Evolutionary conservation across 1,139 yeast species (phyloP), one percentile per base, ranked within the genome.

Genomic region (Debaryomyces psychrophilus): DNA sequence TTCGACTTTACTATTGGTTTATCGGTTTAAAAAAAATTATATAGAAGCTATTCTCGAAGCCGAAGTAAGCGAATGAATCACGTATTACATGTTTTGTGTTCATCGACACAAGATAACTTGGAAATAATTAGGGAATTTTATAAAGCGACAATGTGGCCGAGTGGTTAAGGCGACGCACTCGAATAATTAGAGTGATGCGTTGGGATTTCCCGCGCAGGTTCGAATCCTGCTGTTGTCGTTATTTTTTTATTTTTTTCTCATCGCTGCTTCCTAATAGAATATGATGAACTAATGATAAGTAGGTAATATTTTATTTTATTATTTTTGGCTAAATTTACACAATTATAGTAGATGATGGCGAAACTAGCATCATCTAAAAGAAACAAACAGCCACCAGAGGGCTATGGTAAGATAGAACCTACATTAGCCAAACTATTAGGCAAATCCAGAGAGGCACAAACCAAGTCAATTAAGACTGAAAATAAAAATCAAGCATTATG

Each of bases 121-220:
- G 25, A 33, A 33, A 33, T 11, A 11, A 5, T 31, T 33, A 18
- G 14, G 11, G 11, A 9, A 20, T 20, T 18, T 8, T 33, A 38
- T 15, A 46, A 29, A 34, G 39, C 44, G 85, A 76, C 83, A 79
- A 78, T 76, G 79, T 81, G 85, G 82, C 86, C 85, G 85, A 82
- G 86, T 76, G 86, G 86, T 81, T 82, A 81, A 81, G 85, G 86
- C 82, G 86, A 80, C 77, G 83, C 87, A 83, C 85, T 83, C 85
- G 88, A 83, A 83, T 71, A 50, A 56, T 62, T 55, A 55, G 69
- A 61, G 76, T 62, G 71, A 67, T 71, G 83, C 82, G 78, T 83
- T 87, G 90, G 87, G 85, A 79, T 76, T 77, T 80, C 87, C 89
- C 87, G 87, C 90, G 88, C 87, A 83, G 89, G 90, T 84, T 84